A percentile compares a stretch with the other conserved stretches of the same genome.
These are phyloP conservation scores for Xanthoconium stramineum DNA, from an alignment of 768 basidiomycete genomes.

Conservation along the genomic window DNA sequence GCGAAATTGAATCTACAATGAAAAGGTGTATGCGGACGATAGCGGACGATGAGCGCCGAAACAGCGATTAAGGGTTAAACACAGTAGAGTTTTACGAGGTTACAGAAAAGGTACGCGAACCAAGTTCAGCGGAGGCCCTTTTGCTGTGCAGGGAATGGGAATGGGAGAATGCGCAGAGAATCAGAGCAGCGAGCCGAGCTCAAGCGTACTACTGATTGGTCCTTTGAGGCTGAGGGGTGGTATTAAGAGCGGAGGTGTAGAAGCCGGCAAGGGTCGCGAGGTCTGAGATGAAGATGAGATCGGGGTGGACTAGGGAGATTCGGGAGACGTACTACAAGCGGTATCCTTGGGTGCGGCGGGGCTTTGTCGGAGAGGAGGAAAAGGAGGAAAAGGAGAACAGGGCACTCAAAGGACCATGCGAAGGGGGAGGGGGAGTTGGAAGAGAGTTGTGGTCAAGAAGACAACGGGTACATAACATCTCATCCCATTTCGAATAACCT, in stretches of 20 bases:
- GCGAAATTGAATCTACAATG: conserved; percentile 15
- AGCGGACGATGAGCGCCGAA: conserved; percentile 1
- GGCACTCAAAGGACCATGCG: conserved; percentile 37
- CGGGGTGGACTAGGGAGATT: too few species aligned
- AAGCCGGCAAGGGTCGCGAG: conserved; percentile 96
- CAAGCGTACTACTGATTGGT: conserved; percentile 55
- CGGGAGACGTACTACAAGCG: conserved; percentile 42
- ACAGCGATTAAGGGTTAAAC: conserved; percentile 13
- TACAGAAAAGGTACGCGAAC: conserved; percentile 42
- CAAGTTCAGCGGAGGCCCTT: conserved; percentile 41
- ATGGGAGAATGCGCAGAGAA: conserved; percentile 22
- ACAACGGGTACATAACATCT: conserved; percentile 30
- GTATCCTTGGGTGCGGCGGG: conserved; percentile 52
- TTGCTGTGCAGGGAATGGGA: conserved; percentile 19
- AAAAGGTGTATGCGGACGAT: conserved; percentile 8
- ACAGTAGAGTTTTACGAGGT: conserved; percentile 25
- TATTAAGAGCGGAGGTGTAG: conserved; percentile 48
- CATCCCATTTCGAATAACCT: conserved; percentile 16
- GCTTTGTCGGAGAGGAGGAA: conserved; percentile 35
- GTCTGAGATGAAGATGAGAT: conserved; percentile 39
- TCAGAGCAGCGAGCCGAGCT: conserved; percentile 63
- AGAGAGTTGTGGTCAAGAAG: conserved; percentile 26
- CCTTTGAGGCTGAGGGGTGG: conserved; percentile 33
- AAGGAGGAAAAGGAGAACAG: conserved; percentile 24
- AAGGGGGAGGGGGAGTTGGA: conserved; percentile 23